Evolutionary conservation across 352 stramenopile genomes (phyloP).

Genomic region (Ophiocytium majus): DNA sequence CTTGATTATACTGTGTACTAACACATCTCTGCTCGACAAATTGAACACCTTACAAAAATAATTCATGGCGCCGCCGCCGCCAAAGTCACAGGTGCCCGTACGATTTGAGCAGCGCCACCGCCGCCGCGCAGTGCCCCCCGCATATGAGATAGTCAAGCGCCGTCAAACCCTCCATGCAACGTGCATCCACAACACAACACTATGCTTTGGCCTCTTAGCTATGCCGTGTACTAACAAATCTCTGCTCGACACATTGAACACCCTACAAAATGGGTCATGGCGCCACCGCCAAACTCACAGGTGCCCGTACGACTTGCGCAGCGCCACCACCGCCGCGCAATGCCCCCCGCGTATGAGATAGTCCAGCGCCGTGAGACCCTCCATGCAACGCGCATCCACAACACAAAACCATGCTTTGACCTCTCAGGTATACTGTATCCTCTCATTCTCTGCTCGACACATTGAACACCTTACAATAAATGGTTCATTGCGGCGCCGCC

Average conservation of each 20-base stretch:
- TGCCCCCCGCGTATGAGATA: neutral
- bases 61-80: neutral
- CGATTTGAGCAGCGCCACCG: neutral
- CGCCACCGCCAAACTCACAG: neutral
- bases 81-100: neutral
- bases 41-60: neutral
- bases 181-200: neutral
- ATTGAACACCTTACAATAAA: neutral
- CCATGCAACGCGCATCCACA: neutral
- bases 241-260: neutral
- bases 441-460: neutral
- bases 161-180: neutral
- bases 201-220: too few species aligned
- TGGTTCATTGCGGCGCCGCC: neutral
- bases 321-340: neutral
- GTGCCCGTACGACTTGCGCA: neutral
- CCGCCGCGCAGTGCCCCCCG: neutral
- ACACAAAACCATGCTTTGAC: neutral
- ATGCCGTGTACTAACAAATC: too few species aligned
- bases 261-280: neutral
- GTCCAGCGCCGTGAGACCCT: neutral
- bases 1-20: too few species aligned
- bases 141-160: neutral
- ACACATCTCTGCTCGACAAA: neutral
- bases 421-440: too few species aligned